These are phyloP conservation scores for Ophiorrhiza pumila DNA, from an alignment of 257 asterid species.

Conservation along the genomic window DNA sequence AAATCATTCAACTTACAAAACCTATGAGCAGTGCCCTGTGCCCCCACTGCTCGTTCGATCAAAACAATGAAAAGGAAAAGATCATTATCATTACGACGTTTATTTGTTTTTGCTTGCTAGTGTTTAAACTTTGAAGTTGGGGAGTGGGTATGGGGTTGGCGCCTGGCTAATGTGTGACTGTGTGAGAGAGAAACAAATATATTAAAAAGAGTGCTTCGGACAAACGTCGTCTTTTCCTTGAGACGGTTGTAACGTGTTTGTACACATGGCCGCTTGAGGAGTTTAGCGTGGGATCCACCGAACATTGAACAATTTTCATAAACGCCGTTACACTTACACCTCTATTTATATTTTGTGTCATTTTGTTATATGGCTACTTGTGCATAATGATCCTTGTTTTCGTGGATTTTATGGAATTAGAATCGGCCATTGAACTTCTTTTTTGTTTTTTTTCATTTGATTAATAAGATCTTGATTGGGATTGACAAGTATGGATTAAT, in stretches of 20 bases:
- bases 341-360: not conserved
- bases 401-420: constrained; percentile 5
- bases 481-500: not conserved
- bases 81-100: constrained; percentile 7
- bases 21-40: constrained; percentile 1
- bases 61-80: not conserved
- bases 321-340: not conserved
- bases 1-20: not conserved
- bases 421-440: not conserved
- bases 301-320: constrained; percentile 14
- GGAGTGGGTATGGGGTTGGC: constrained; percentile 23
- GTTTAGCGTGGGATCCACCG: constrained; percentile 28
- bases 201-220: constrained; percentile 7
- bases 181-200: constrained; percentile 8
- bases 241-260: constrained; percentile 48
- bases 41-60: not conserved
- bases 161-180: constrained; percentile 19
- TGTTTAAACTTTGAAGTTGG: constrained; percentile 11
- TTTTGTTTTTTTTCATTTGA: not conserved
- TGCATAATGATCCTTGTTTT: not conserved
- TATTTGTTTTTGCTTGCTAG: not conserved
- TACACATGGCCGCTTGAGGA: constrained; percentile 61
- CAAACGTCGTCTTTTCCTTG: constrained; percentile 47
- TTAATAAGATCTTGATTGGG: not conserved
- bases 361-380: constrained; percentile 18